Percentiles rank a stretch among this genome's conserved stretches.
Evolutionary conservation across 2,329 filamentous ascomycete species (phyloP).

Genomic region (Aphanoascus verrucosus): DNA sequence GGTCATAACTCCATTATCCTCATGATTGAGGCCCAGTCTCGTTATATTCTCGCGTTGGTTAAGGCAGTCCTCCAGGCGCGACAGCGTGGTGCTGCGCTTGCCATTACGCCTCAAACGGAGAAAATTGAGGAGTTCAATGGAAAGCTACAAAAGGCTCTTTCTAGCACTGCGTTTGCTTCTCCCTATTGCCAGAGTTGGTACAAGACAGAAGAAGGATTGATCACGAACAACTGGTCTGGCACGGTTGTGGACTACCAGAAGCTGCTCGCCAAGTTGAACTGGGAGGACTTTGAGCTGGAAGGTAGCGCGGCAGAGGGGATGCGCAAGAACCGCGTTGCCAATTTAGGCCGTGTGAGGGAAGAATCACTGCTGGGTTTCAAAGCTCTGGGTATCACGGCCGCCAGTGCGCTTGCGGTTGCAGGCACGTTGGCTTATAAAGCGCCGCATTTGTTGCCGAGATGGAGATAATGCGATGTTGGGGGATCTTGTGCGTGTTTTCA

Average conservation of each 20-base stretch:
- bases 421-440: constrained; percentile 7
- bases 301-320: constrained; percentile 17
- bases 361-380: constrained; percentile 24
- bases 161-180: constrained; percentile 42
- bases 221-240: constrained; percentile 49
- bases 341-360: constrained; percentile 25
- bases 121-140: constrained; percentile 38
- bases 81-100: constrained; percentile 31
- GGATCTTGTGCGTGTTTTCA: neutral
- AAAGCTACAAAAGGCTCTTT: constrained; percentile 37
- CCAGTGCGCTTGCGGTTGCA: constrained; percentile 56
- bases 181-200: constrained; percentile 48
- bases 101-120: constrained; percentile 36
- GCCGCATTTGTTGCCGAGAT: constrained; percentile 11
- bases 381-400: constrained; percentile 50
- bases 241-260: constrained; percentile 49
- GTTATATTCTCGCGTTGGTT: constrained; percentile 45
- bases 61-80: constrained; percentile 40
- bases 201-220: constrained; percentile 43
- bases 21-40: constrained; percentile 51
- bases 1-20: constrained; percentile 49
- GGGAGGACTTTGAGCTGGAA: constrained; percentile 21
- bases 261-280: constrained; percentile 22
- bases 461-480: neutral
- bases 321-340: constrained; percentile 2